Conservation (phyloP, 2,329 filamentous ascomycete genomes). For the Ceratocystis ficicola region DNA sequence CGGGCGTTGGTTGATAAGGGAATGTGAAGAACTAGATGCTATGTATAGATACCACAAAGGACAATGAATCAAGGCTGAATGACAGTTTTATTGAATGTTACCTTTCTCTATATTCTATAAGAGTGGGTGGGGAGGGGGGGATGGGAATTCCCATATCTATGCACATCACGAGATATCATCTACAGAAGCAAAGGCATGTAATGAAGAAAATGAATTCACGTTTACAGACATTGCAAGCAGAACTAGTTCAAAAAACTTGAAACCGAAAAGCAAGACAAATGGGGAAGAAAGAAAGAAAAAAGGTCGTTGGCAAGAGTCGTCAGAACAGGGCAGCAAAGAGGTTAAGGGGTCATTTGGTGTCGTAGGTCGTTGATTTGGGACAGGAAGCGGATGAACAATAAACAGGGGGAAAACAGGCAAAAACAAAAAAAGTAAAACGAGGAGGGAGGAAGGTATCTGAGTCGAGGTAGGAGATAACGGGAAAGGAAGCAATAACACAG, state of each 20-base stretch:
- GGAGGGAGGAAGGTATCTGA: background rate
- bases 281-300: slow-evolving; percentile 1
- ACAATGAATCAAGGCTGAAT: background rate
- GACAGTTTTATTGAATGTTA: background rate
- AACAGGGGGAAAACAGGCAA: background rate
- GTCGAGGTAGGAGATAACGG: background rate
- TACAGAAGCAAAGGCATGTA: background rate
- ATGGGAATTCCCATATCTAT: background rate
- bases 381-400: background rate
- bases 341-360: background rate
- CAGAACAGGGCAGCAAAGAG: slow-evolving; percentile 5
- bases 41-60: background rate
- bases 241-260: background rate
- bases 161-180: background rate
- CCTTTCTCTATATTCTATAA: too few species aligned
- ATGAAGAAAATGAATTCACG: background rate
- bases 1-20: background rate
- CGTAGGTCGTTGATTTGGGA: background rate
- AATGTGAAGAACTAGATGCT: background rate
- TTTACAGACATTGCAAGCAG: slow-evolving; percentile 6
- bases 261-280: slow-evolving; percentile 3
- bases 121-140: too few species aligned
- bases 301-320: slow-evolving; percentile 10
- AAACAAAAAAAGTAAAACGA: background rate
- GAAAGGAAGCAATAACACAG: background rate